phyloP scores from a whole-genome alignment of 257 asterid species.

The Vinca minor region DNA sequence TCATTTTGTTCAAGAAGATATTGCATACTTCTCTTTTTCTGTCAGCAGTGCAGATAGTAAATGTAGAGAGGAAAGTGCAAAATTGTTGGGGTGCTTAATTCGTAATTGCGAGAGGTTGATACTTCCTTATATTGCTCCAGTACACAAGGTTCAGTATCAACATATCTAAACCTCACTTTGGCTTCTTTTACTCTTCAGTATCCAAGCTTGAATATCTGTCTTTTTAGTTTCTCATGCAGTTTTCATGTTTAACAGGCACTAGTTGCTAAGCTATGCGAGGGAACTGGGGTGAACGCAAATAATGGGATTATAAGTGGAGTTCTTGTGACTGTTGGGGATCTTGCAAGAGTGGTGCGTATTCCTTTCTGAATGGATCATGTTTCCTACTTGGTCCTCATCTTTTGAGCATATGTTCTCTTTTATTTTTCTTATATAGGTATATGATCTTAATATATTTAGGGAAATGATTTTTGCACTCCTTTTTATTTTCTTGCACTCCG shows the following conservation, averaged over 20 bases:
- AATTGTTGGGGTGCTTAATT: conserved; percentile 91
- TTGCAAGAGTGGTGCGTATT: conserved; percentile 91
- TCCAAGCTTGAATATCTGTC: neutral
- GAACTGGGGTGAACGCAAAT: conserved; percentile 88
- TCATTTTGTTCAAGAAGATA: conserved; percentile 6
- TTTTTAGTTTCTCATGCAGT: conserved; percentile 5
- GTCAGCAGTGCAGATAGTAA: conserved; percentile 91
- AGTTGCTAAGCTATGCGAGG: conserved; percentile 77
- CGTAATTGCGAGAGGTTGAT: conserved; percentile 94
- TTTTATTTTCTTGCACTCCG: too few relatives aligned
- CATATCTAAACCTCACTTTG: neutral
- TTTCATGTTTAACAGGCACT: conserved; percentile 67
- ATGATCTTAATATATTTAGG: too few relatives aligned
- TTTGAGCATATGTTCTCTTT: conserved; percentile 1
- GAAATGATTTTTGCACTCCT: too few relatives aligned
- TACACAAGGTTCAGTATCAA: conserved; percentile 68
- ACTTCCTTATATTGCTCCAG: conserved; percentile 89
- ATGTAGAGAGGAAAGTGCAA: conserved; percentile 99
- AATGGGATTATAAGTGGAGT: conserved; percentile 96
- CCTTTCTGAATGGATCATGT: conserved; percentile 6
- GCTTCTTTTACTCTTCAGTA: neutral
- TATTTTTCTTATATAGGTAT: neutral
- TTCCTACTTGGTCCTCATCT: neutral
- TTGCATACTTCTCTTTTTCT: conserved; percentile 26
- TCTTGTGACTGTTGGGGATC: conserved; percentile 97